Percentiles rank a stretch among this genome's conserved stretches.
These are phyloP conservation scores for Nicotiana rustica DNA, from an alignment of 305 asterid species.

Conservation along the genomic window DNA sequence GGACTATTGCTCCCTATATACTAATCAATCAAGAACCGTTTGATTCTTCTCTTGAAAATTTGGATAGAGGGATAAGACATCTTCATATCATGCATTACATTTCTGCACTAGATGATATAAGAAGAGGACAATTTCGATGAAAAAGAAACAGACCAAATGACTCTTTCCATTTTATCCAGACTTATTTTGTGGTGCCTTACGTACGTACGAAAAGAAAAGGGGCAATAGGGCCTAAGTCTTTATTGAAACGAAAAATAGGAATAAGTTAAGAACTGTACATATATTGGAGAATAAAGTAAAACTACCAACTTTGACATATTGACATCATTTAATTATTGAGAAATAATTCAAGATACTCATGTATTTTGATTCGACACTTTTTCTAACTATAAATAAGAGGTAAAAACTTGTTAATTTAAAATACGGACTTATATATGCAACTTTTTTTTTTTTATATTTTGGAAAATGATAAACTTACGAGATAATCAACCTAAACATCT, in stretches of 20 bases:
- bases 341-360: background rate
- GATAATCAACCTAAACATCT: background rate
- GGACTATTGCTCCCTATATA: background rate
- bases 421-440: background rate
- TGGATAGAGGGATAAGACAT: background rate
- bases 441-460: background rate
- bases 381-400: background rate
- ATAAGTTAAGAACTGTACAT: background rate
- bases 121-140: background rate
- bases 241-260: conserved; percentile 1
- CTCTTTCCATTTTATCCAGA: background rate
- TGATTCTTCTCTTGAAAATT: conserved; percentile 23
- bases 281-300: background rate
- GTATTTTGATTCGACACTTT: background rate
- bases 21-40: background rate
- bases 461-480: background rate
- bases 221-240: background rate
- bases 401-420: background rate
- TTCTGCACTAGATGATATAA: background rate
- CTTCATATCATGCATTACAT: background rate
- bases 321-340: background rate
- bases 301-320: background rate
- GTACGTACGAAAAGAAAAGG: background rate
- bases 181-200: background rate
- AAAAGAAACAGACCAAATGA: background rate